Evolutionary conservation across 257 asterid genomes (phyloP), one percentile per base, ranked within the genome.

Genomic region (Haberlea rhodopensis): DNA sequence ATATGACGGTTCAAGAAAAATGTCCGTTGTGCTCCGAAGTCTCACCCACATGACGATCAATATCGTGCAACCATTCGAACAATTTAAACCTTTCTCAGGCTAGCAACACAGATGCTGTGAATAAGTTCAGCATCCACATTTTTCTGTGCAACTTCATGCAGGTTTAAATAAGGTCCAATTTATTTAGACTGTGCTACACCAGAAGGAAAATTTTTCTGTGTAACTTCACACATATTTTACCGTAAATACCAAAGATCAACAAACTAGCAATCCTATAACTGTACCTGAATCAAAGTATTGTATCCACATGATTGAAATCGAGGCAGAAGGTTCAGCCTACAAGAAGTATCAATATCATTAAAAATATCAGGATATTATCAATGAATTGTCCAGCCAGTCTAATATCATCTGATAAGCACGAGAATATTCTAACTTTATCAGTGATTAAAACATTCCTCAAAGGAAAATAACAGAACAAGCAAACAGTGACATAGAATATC

Each of bases 381-480:
- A 21, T 59, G 5, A 28, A 40, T 64, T 45, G 70, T 23, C 34
- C 32, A 57, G 51, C 28, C 37, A 20, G n/a, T 32, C 70, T 29
- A 71, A 28, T 52, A 54, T 43, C n/a, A 15, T 58, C 1, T 27
- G 52, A 51, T 53, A 15, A 24, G 45, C 62, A 22, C 8, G 26
- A n/a, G 16, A 23, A 56, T 25, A 62, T 67, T 64, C 71, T 60
- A 68, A 73, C 57, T 76, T 67, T 37, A 53, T 48, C 32, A 60
- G 24, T 61, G 57, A 68, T 60, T 52, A 66, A 18, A 37, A 48
- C 28, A 66, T 11, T 62, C 46, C 15, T 18, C 45, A 60, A 66
- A 31, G 43, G 13, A 52, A 56, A 25, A 5, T 16, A 45, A 52
- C 15, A 5, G 19, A 28, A 19, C 20, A 70, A 20, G 57, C 8